phyloP scores from a whole-genome alignment of 352 stramenopile genomes.

The Phytophthora quininea region DNA sequence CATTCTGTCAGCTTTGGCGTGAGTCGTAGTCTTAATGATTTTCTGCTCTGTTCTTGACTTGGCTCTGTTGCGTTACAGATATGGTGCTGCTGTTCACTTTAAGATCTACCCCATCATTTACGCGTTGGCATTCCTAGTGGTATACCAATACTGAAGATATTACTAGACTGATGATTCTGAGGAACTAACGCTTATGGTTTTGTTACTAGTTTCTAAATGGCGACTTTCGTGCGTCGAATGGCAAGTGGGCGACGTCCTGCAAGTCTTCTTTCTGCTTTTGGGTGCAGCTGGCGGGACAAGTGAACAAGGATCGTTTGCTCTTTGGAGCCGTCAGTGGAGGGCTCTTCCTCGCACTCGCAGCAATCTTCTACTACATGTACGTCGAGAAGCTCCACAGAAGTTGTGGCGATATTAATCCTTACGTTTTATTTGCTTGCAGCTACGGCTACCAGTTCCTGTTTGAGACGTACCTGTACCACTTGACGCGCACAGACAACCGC shows the following conservation, averaged over 20 bases:
- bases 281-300: conserved; percentile 46
- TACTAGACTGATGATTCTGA: background rate
- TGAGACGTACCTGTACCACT: conserved; percentile 98
- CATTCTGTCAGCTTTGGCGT: conserved; percentile 73
- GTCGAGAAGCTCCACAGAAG: background rate
- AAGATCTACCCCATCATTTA: conserved; percentile 99
- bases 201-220: conserved; percentile 69
- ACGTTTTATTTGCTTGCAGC: conserved; percentile 27
- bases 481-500: conserved; percentile 97
- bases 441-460: conserved; percentile 95
- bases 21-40: conserved; percentile 13
- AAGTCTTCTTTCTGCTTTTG: conserved; percentile 63
- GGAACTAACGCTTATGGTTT: background rate
- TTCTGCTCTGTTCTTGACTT: background rate
- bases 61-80: conserved; percentile 43
- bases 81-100: conserved; percentile 97
- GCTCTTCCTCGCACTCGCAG: conserved; percentile 87
- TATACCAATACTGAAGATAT: conserved; percentile 27
- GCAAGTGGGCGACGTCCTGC: conserved; percentile 51
- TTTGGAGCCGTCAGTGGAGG: conserved; percentile 91
- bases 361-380: conserved; percentile 88
- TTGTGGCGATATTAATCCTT: conserved; percentile 5
- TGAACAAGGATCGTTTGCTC: conserved; percentile 80
- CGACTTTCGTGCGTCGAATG: conserved; percentile 59
- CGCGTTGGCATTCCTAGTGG: conserved; percentile 85